Conservation (phyloP, 129 eudicot genomes). For the Pittosporum tobira region DNA sequence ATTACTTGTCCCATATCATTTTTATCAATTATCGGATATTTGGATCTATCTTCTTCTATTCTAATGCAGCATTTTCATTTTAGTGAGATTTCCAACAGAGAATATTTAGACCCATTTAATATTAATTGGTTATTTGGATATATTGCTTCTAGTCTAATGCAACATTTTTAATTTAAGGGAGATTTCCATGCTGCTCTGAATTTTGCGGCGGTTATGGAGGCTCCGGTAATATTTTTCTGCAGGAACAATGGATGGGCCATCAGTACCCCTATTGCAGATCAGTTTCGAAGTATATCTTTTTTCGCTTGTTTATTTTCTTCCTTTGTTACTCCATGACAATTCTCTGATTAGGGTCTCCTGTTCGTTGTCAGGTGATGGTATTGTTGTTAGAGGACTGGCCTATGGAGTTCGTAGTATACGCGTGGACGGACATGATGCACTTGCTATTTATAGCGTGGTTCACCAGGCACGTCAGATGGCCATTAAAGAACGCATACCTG, state of each 20-base stretch:
- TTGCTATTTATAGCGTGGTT: slow-evolving; percentile 69
- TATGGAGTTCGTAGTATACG: slow-evolving; percentile 83
- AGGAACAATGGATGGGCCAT: slow-evolving; percentile 93
- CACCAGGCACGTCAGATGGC: slow-evolving; percentile 69
- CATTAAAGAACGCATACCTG: slow-evolving; percentile 49
- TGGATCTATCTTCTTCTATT: no score
- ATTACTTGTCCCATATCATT: no score
- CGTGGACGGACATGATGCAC: slow-evolving; percentile 88
- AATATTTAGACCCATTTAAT: no score
- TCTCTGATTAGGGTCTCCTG: slow-evolving; percentile 11
- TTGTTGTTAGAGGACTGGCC: slow-evolving; percentile 71
- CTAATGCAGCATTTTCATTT: no score
- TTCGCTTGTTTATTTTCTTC: background rate
- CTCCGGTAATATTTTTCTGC: slow-evolving; percentile 69
- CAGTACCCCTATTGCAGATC: slow-evolving; percentile 75
- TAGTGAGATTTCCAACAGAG: no score
- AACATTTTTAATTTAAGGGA: slow-evolving; percentile 31
- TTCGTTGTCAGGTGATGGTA: slow-evolving; percentile 62
- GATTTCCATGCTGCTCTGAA: slow-evolving; percentile 88
- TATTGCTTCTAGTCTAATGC: background rate
- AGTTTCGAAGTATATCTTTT: slow-evolving; percentile 52
- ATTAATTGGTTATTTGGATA: no score
- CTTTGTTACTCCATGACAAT: background rate
- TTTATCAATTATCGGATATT: no score
- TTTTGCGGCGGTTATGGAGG: slow-evolving; percentile 90